Percentiles rank a stretch among this genome's conserved stretches.
phyloP scores from a whole-genome alignment of 495 filamentous ascomycete genomes.

The Talaromyces nanjingensis region DNA sequence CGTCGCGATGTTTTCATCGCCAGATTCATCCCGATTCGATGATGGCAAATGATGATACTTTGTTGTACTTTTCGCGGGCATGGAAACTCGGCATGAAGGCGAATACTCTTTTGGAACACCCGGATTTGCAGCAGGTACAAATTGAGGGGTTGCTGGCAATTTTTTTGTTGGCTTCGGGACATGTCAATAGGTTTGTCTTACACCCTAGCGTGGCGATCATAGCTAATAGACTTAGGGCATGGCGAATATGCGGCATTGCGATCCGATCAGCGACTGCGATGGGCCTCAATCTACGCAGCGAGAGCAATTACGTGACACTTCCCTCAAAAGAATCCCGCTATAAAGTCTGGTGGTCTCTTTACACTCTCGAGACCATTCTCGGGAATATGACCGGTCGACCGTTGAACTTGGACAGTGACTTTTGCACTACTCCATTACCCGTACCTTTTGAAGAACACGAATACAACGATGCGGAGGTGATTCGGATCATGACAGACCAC shows the following conservation, averaged over 20 bases:
- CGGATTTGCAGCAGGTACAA: slow-evolving; percentile 52
- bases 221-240: slow-evolving; percentile 37
- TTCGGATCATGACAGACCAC: slow-evolving; percentile 24
- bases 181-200: slow-evolving; percentile 47
- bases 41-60: slow-evolving; percentile 35
- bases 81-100: slow-evolving; percentile 46
- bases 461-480: slow-evolving; percentile 18
- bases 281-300: slow-evolving; percentile 56
- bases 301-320: slow-evolving; percentile 37
- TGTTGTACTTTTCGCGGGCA: slow-evolving; percentile 52
- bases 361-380: slow-evolving; percentile 38
- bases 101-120: slow-evolving; percentile 41
- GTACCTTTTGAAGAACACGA: slow-evolving; percentile 35
- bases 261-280: slow-evolving; percentile 52
- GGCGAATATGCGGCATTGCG: slow-evolving; percentile 52
- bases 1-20: slow-evolving; percentile 39
- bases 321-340: slow-evolving; percentile 45
- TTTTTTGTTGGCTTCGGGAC: slow-evolving; percentile 51
- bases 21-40: slow-evolving; percentile 32
- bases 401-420: slow-evolving; percentile 31
- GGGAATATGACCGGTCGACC: slow-evolving; percentile 45
- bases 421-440: slow-evolving; percentile 41
- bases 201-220: not conserved
- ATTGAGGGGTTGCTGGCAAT: slow-evolving; percentile 50
- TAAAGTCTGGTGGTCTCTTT: slow-evolving; percentile 49